Evolutionary conservation across 495 filamentous ascomycete species (phyloP), one percentile per base, ranked within the genome.

Genomic region (Penicillium steckii): DNA sequence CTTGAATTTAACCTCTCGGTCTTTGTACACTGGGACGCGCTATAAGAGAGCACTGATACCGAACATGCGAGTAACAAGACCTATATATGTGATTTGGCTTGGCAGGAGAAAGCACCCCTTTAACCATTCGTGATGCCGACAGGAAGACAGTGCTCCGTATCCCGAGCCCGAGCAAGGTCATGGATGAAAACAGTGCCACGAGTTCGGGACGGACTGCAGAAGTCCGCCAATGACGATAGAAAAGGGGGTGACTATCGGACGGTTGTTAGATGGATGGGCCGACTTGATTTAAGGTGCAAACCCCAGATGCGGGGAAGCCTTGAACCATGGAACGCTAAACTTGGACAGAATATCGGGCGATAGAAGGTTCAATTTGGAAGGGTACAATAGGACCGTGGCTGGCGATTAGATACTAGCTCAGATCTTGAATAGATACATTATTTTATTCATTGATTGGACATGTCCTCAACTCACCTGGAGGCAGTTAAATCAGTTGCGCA

Each of bases 61-160:
- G 9, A 8, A 6, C 22, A 8, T 8, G 42, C 35, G 4, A 10
- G 24, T 8, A 2, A 30, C 3, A 13, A 41, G 17, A 41, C 48
- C 33, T 52, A 55, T 59, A 52, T 21, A 44, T 22, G 15, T n/a
- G 47, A 8, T 44, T 8, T 21, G 25, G 13, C 10, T 10, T 44
- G 32, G 18, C 1, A 32, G 29, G 17, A 24, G 40, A 41, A 26
- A 8, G 23, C 47, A 29, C 41, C 23, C n/a, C 30, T n/a, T 21
- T 42, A 15, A 13, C n/a, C 18, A 22, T 21, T 24, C 6, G 32
- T 32, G 10, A 42, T 49, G 24, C 21, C 29, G 21, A 53, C 23
- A 55, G 61, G 58, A 61, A 37, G 23, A 64, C 61, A 57, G 54
- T 64, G 40, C 54, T 58, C 54, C 57, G 57, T 8, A 45, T 25